Evolutionary conservation across 176 grass and related monocot species (phyloP), one percentile per base, ranked within the genome.

Genomic region (Luzula sylvatica): DNA sequence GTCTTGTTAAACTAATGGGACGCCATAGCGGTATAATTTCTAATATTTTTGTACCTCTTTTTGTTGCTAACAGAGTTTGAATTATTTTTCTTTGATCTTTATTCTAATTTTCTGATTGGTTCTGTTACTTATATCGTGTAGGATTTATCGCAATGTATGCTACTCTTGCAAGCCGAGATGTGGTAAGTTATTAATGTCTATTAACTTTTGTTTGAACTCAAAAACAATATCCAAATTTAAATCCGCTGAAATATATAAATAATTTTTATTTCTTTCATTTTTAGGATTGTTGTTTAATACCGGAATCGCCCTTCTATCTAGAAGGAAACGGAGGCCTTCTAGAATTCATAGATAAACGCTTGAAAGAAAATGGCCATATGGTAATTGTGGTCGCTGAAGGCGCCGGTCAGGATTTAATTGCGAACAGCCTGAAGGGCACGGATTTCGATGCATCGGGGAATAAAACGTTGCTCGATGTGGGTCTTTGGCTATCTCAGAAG

Each of bases 61-160:
- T n/a, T n/a, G n/a, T n/a, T n/a, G n/a, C n/a, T n/a, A n/a, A n/a
- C n/a, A n/a, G n/a, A n/a, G n/a, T 66, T 55, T 67, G n/a, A 42
- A 39, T 48, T 26, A 25, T 54, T 41, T 13, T 23, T 30, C 50
- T 35, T 2, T 46, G 24, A 70, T 70, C 20, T 8, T 2, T 51
- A 8, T 8, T 51, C 8, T 18, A 39, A 7, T 46, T 29, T 40
- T 52, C 35, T 15, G 51, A 42, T 47, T 16, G 5, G 3, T 43
- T 17, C 26, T 15, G 23, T 6, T 55, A 26, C 16, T 57, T 56
- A 22, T 17, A 22, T 65, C 23, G 50, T 75, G 51, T 78, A 96
- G 90, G 90, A 18, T 86, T 96, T 56, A 86, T 96, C 68, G 81
- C 90, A n/a, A 82, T 96, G 90, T 89, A 96, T 79, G 90, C 90